A percentile compares a stretch with the other conserved stretches of the same genome.
These are phyloP conservation scores for Plasmodium yoelii DNA, from an alignment of 169 alveolate species.

Conservation along the genomic window DNA sequence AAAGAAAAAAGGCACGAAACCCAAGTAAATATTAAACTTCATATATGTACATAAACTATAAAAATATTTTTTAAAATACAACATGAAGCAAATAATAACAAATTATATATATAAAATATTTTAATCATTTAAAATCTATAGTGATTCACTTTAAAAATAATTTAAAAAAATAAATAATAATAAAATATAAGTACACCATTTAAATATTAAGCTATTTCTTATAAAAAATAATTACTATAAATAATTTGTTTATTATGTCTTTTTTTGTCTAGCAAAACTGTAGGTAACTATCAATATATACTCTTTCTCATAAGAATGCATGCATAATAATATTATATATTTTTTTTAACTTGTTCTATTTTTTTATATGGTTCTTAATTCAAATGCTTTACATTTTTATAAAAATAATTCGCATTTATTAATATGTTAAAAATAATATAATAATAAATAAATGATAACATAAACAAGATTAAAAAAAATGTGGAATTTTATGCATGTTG, in stretches of 20 bases:
- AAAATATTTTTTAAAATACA: constrained; percentile 1
- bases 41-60: not conserved
- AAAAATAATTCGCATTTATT: not conserved
- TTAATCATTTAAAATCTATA: constrained; percentile 6
- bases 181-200: not conserved
- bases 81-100: not conserved
- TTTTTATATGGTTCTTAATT: constrained; percentile 1
- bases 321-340: constrained; percentile 25
- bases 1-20: not conserved
- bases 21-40: not conserved
- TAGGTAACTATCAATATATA: not conserved
- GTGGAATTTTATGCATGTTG: not conserved
- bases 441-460: not conserved
- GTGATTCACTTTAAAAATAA: not conserved
- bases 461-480: not conserved
- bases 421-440: not conserved
- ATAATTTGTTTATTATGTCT: too few relatives aligned
- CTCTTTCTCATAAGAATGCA: constrained; percentile 16
- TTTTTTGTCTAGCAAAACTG: not conserved
- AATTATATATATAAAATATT: constrained; percentile 5
- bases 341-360: constrained; percentile 13
- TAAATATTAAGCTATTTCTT: constrained; percentile 20
- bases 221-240: not conserved
- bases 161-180: not conserved
- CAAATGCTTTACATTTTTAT: constrained; percentile 5